phyloP scores from a whole-genome alignment of 2,329 filamentous ascomycete species.

The Xylaria sp. region DNA sequence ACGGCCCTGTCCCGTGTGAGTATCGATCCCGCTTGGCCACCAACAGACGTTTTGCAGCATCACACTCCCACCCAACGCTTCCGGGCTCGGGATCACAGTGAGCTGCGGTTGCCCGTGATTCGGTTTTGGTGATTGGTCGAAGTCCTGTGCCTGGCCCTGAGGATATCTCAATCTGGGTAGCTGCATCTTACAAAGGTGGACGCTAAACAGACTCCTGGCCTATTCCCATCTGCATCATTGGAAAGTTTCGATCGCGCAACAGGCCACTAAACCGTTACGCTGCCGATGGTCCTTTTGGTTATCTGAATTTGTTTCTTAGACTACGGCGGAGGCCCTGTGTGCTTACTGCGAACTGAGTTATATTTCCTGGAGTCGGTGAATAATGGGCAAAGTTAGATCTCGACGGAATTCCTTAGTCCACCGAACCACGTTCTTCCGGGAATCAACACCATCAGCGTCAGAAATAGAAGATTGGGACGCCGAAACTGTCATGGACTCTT shows the following conservation, averaged over 20 bases:
- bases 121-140: slow-evolving; percentile 17
- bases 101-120: slow-evolving; percentile 22
- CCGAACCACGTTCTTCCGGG: slow-evolving; percentile 48
- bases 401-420: slow-evolving; percentile 52
- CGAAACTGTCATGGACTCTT: slow-evolving; percentile 53
- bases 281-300: slow-evolving; percentile 23
- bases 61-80: not conserved
- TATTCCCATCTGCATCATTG: slow-evolving; percentile 21
- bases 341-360: slow-evolving; percentile 34
- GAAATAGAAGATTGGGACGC: slow-evolving; percentile 52
- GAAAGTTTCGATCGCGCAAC: slow-evolving; percentile 2
- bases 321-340: slow-evolving; percentile 29
- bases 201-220: not conserved
- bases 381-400: slow-evolving; percentile 56
- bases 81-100: not conserved
- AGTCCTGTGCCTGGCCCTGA: not conserved
- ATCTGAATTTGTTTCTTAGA: slow-evolving; percentile 6
- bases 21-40: not conserved
- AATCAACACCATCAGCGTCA: slow-evolving; percentile 52
- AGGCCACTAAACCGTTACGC: not conserved
- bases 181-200: slow-evolving; percentile 2
- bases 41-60: not conserved
- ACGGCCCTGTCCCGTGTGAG: not conserved
- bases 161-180: not conserved
- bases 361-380: slow-evolving; percentile 33